Conservation (phyloP, 2,329 filamentous ascomycete genomes). For the Fusarium pseudonygamai region DNA sequence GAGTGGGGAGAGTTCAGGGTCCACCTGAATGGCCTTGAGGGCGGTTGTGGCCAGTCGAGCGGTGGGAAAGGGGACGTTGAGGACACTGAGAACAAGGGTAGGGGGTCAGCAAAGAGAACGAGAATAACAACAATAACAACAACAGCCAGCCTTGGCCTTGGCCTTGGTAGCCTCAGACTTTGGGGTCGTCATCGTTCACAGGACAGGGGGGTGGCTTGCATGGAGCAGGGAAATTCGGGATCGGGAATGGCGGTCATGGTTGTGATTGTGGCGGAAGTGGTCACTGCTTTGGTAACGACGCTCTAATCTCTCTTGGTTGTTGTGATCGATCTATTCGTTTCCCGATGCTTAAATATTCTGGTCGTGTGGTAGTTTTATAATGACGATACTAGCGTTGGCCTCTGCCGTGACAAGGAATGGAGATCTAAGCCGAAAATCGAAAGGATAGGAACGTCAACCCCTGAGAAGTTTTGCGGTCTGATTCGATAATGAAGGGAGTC, state of each 20-base stretch:
- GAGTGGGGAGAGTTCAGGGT: conserved; percentile 86
- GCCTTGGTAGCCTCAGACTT: conserved; percentile 11
- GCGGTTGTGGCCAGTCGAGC: conserved; percentile 80
- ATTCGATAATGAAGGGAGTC: neutral
- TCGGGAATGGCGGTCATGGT: conserved; percentile 55
- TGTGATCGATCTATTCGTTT: conserved; percentile 29
- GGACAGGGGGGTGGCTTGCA: conserved; percentile 58
- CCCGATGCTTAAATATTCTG: conserved; percentile 1
- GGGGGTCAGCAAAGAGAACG: conserved; percentile 13
- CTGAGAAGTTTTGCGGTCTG: conserved; percentile 4
- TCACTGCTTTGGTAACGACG: conserved; percentile 22
- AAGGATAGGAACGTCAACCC: conserved; percentile 16
- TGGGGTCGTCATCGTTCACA: conserved; percentile 22
- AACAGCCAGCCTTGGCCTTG: conserved; percentile 20
- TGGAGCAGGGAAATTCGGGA: conserved; percentile 67
- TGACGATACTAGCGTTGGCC: conserved; percentile 6
- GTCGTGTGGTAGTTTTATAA: neutral
- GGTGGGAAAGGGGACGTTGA: conserved; percentile 84
- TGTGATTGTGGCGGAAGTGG: conserved; percentile 23
- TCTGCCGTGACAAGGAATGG: conserved; percentile 27
- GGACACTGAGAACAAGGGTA: conserved; percentile 61
- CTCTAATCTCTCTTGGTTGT: conserved; percentile 15
- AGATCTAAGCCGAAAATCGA: conserved; percentile 16
- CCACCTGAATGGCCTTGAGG: conserved; percentile 79
- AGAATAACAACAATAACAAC: conserved; percentile 27